These are phyloP conservation scores for Eimeria sp. DNA, from an alignment of 169 alveolate genomes.

Conservation along the genomic window DNA sequence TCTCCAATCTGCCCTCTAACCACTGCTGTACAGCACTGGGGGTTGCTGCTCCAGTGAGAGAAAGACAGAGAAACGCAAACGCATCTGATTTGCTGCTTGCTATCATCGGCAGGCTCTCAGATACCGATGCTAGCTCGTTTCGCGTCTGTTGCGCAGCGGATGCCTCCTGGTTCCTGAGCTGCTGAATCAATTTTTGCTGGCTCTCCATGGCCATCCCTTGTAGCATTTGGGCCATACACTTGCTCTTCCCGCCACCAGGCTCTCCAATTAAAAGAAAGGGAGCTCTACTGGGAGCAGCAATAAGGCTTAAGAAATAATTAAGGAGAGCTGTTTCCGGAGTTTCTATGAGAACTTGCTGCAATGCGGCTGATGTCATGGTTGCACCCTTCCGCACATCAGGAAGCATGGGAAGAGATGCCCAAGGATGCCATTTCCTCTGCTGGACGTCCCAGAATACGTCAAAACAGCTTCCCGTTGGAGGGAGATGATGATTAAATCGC, in stretches of 20 bases:
- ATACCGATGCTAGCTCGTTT: neutral
- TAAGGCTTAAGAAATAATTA: conserved; percentile 9
- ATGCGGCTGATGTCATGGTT: neutral
- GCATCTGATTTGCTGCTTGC: conserved; percentile 3
- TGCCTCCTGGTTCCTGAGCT: conserved; percentile 5
- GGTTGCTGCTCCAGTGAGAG: conserved; percentile 97
- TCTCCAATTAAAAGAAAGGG: conserved; percentile 56
- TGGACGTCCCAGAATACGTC: conserved; percentile 71
- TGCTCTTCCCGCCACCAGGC: conserved; percentile 76
- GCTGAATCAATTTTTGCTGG: conserved; percentile 40
- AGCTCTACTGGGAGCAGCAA: neutral
- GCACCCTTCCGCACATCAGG: conserved; percentile 71
- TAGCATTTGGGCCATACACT: conserved; percentile 44
- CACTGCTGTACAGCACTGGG: conserved; percentile 96
- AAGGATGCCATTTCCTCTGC: conserved; percentile 58
- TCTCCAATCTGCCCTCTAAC: conserved; percentile 94
- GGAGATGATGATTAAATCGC: conserved; percentile 47
- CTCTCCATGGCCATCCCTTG: conserved; percentile 48
- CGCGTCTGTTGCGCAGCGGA: conserved; percentile 4
- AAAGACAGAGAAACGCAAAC: conserved; percentile 85
- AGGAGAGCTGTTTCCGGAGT: conserved; percentile 58
- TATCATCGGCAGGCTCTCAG: neutral
- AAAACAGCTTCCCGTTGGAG: conserved; percentile 71
- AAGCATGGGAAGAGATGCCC: conserved; percentile 66
- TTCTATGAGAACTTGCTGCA: conserved; percentile 43